Base-by-base conservation (phyloP, 2,329 filamentous ascomycete genomes). In the Fragosphaeria purpurea region DNA sequence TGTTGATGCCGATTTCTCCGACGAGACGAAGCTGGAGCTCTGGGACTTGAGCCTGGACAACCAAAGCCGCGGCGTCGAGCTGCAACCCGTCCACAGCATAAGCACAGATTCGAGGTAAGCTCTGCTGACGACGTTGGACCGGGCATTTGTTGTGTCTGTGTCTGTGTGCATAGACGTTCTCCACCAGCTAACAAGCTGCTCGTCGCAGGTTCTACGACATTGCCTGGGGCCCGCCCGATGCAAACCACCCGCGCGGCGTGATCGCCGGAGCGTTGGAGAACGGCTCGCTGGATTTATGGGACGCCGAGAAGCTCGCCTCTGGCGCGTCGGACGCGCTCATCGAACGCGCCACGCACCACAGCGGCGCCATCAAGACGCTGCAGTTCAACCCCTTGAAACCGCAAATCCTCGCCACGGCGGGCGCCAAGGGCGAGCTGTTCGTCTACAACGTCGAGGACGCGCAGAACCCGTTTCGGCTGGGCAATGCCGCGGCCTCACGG, bases 211-310 rank as follows among this genome's bases (percentile, higher is more conserved):
- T 98, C 69, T 93, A 96, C 67, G 93, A 97, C 64, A 86, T 98
- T 65, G 89, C 91, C 54, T 98, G 93, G 93, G 85, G 88, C 51
- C 82, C 86, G 57, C 82, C 87, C 45, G 86, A 83, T 59, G 83
- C 85, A 54, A 83, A 88, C 56, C 78, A 88, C 62, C 83, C 87
- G 11, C 79, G 81, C 59, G 93, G 94, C 58, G 85, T 98, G 65
- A 93, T 98, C 69, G 93, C 93, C 48, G 93, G 90, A 64, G 93
- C 88, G 56, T 77, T 97, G 56, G 94, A 98, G 67, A 96, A 91
- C 70, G 93, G 94, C 53, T 86, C 88, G 40, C 77, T 98, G 57
- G 87, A 95, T 63, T 73, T 98, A 37, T 98, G 90, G 88, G 90
- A 96, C 67, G 93, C 89, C 40, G 85, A 75, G 63, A 80, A 79